Conservation (phyloP, 768 basidiomycete species). For the Pisolithus tinctorius region DNA sequence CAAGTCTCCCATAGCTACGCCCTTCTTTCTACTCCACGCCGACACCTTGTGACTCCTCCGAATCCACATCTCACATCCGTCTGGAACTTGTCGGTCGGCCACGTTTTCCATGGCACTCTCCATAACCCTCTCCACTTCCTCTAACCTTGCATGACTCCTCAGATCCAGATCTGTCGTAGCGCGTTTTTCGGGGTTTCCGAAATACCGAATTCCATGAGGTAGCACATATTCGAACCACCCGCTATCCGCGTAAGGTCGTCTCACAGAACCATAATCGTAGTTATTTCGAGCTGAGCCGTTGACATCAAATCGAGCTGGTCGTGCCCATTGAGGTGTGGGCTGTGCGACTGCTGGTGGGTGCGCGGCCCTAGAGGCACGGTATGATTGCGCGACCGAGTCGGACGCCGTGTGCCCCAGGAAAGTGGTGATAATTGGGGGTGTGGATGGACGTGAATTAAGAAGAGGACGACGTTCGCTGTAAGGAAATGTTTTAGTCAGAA, state of each 20-base stretch:
- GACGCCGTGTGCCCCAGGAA: constrained; percentile 14
- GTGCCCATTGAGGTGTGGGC: constrained; percentile 24
- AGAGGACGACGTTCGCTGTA: constrained; percentile 50
- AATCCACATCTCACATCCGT: constrained; percentile 60
- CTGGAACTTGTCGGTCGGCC: constrained; percentile 12
- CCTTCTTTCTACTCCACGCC: constrained; percentile 24
- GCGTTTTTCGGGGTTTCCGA: constrained; percentile 52
- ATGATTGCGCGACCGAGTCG: constrained; percentile 19
- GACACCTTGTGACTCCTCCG: constrained; percentile 26
- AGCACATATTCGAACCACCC: constrained; percentile 75
- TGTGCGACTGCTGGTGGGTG: constrained; percentile 16
- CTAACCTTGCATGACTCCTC: constrained; percentile 43
- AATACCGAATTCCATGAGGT: constrained; percentile 70
- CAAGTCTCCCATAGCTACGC: constrained; percentile 22
- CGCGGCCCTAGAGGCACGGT: constrained; percentile 5
- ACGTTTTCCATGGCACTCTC: constrained; percentile 22
- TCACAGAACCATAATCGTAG: constrained; percentile 21
- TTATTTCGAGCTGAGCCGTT: constrained; percentile 25
- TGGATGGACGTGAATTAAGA: constrained; percentile 29
- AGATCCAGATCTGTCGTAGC: constrained; percentile 70
- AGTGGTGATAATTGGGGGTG: constrained; percentile 22
- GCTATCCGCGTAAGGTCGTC: constrained; percentile 24
- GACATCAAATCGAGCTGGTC: constrained; percentile 16
- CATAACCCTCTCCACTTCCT: constrained; percentile 29
- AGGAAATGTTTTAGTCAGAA: neutral